Conservation (phyloP, 129 eudicot genomes). For the Flaveria trinervia region DNA sequence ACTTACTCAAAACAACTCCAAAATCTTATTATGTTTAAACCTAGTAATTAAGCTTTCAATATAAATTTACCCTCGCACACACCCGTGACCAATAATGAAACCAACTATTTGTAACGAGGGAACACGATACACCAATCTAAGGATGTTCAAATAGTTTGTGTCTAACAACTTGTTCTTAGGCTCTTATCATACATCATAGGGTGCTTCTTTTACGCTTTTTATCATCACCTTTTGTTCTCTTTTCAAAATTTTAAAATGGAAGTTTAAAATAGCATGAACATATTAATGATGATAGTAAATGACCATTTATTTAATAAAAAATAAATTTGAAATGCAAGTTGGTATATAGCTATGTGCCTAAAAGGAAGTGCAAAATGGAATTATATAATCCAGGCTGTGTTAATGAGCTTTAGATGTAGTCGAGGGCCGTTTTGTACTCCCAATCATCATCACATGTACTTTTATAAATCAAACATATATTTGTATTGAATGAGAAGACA, state of each 20-base stretch:
- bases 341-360: not conserved
- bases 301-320: not conserved
- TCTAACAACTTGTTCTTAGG: no score
- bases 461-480: not conserved
- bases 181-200: no score
- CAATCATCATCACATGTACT: conserved; percentile 32
- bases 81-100: no score
- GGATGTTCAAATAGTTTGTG: no score
- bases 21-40: no score
- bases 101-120: no score
- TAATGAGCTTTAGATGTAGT: conserved; percentile 12
- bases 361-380: not conserved
- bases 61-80: no score
- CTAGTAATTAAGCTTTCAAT: no score
- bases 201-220: not conserved
- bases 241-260: not conserved
- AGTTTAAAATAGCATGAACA: not conserved
- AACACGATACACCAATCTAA: no score
- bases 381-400: conserved; percentile 5
- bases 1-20: no score
- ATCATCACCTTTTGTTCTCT: not conserved
- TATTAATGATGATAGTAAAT: not conserved
- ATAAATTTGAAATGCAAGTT: not conserved
- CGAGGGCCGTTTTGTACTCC: conserved; percentile 30
- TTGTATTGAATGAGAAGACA: conserved; percentile 40